A percentile compares a stretch with the other conserved stretches of the same genome.
These are phyloP conservation scores for Maudiozyma barnettii DNA, from an alignment of 805 yeast genomes.

Conservation along the genomic window DNA sequence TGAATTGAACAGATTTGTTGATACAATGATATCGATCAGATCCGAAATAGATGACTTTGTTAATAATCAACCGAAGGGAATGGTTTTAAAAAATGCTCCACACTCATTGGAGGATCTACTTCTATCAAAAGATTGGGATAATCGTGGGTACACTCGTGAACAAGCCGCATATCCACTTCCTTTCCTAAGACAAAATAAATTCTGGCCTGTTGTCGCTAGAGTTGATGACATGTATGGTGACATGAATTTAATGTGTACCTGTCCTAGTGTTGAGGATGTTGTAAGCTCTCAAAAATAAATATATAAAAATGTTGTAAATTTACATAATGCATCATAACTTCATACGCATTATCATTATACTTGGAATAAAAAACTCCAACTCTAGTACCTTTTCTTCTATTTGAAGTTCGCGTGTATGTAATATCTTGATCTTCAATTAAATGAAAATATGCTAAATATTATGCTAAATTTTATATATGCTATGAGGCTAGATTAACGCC, in stretches of 20 bases:
- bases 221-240: conserved; percentile 94
- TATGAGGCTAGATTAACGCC: not conserved
- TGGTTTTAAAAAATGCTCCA: conserved; percentile 80
- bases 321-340: too few species aligned
- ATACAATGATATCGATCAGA: conserved; percentile 75
- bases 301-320: not conserved
- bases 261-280: conserved; percentile 74
- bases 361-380: too few species aligned
- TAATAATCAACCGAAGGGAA: conserved; percentile 54
- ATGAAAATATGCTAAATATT: too few species aligned
- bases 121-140: conserved; percentile 59
- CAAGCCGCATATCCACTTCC: conserved; percentile 88
- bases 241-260: conserved; percentile 82
- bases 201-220: conserved; percentile 94
- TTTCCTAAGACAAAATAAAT: conserved; percentile 62
- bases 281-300: conserved; percentile 2
- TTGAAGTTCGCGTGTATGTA: too few species aligned
- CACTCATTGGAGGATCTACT: conserved; percentile 78
- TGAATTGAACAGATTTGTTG: conserved; percentile 85
- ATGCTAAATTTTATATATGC: too few species aligned
- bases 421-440: too few species aligned
- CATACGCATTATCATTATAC: too few species aligned
- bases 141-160: conserved; percentile 82
- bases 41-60: conserved; percentile 69
- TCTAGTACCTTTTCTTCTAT: too few species aligned